These are phyloP conservation scores for Pythium aphanidermatum DNA, from an alignment of 352 stramenopile genomes.

Conservation along the genomic window DNA sequence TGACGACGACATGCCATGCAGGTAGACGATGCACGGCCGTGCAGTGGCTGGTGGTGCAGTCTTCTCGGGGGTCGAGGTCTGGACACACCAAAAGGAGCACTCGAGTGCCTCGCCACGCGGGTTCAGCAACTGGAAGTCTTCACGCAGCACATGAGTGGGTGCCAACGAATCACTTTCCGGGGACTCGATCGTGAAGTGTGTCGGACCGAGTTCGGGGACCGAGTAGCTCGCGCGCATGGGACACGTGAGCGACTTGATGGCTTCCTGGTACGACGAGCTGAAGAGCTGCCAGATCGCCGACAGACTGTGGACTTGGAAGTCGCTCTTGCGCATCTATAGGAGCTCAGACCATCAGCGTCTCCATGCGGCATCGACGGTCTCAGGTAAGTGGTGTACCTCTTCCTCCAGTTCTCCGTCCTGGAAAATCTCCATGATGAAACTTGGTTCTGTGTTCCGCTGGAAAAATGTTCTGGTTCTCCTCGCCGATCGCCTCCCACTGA, in stretches of 20 bases:
- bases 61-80: slow-evolving; percentile 1
- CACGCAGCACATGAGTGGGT: slow-evolving; percentile 23
- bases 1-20: slow-evolving; percentile 77
- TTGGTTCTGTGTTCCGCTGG: no score
- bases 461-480: no score
- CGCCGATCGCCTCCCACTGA: no score
- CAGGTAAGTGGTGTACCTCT: slow-evolving; percentile 31
- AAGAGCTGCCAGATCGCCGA: slow-evolving; percentile 70
- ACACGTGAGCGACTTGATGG: slow-evolving; percentile 62
- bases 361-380: neutral
- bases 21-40: slow-evolving; percentile 60
- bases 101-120: slow-evolving; percentile 38
- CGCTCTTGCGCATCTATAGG: slow-evolving; percentile 47
- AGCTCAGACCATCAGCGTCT: neutral
- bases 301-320: slow-evolving; percentile 45
- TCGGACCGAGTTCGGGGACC: slow-evolving; percentile 43
- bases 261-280: slow-evolving; percentile 60
- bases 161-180: neutral
- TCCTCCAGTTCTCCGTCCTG: slow-evolving; percentile 69
- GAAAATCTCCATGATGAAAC: slow-evolving; percentile 75
- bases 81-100: slow-evolving; percentile 76
- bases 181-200: slow-evolving; percentile 11
- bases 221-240: slow-evolving; percentile 57
- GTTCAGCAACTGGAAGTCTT: slow-evolving; percentile 61
- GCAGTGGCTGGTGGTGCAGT: neutral